Evolutionary conservation across 768 basidiomycete genomes (phyloP).

Genomic region (Amanita pallidorosea): DNA sequence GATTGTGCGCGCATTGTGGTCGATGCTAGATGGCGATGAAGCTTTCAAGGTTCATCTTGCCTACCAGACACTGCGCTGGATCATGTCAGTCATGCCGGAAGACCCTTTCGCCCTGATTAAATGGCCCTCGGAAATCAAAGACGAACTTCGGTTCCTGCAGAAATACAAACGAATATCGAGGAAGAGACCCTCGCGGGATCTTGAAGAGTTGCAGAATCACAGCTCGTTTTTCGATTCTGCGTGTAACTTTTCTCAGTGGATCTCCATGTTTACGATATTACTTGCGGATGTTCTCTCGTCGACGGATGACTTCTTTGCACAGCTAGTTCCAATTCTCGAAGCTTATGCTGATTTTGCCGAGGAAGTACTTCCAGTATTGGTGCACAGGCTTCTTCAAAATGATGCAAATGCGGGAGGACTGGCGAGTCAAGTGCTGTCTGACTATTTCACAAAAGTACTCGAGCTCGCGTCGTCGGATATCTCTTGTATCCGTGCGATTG

Average conservation of each 20-base stretch:
- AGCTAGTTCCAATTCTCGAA: slow-evolving; percentile 48
- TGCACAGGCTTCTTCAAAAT: slow-evolving; percentile 51
- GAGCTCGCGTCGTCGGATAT: slow-evolving; percentile 22
- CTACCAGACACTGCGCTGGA: slow-evolving; percentile 53
- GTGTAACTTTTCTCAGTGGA: slow-evolving; percentile 51
- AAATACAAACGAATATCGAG: slow-evolving; percentile 28
- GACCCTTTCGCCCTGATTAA: slow-evolving; percentile 16
- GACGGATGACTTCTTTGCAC: slow-evolving; percentile 54
- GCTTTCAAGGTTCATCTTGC: slow-evolving; percentile 42
- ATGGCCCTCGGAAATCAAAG: slow-evolving; percentile 29
- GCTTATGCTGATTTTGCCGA: slow-evolving; percentile 49
- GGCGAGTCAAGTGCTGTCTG: slow-evolving; percentile 28
- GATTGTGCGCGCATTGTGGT: slow-evolving; percentile 42
- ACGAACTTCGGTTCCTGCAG: slow-evolving; percentile 39
- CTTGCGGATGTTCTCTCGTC: slow-evolving; percentile 48
- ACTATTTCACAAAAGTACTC: slow-evolving; percentile 51
- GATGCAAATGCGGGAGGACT: slow-evolving; percentile 13
- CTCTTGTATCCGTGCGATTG: slow-evolving; percentile 45
- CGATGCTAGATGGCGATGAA: slow-evolving; percentile 44
- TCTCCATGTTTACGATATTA: slow-evolving; percentile 42
- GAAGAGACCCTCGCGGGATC: slow-evolving; percentile 18
- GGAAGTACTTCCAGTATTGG: slow-evolving; percentile 61
- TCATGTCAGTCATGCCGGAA: slow-evolving; percentile 32
- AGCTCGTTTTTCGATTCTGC: slow-evolving; percentile 27
- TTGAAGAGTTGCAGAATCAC: slow-evolving; percentile 26